Percentiles rank a stretch among this genome's conserved stretches.
Conservation (phyloP, 495 filamentous ascomycete species). For the Xylaria intraflava region DNA sequence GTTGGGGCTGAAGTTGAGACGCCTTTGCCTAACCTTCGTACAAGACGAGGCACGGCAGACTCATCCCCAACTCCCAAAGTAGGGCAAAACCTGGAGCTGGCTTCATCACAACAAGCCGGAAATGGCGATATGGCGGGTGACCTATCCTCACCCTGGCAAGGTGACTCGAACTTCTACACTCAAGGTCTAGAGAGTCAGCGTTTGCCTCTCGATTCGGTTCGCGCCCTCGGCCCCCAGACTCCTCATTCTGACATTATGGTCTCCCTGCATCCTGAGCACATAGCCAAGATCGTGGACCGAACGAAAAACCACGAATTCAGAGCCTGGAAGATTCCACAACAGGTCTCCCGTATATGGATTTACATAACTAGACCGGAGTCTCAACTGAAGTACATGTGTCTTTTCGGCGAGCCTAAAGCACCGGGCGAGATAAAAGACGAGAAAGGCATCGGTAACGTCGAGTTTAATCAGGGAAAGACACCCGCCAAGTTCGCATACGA, state of each 20-base stretch:
- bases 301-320: conserved; percentile 41
- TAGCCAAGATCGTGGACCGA: conserved; percentile 34
- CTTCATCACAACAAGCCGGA: conserved; percentile 8
- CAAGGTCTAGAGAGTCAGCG: conserved; percentile 46
- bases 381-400: conserved; percentile 46
- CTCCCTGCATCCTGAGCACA: conserved; percentile 31
- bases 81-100: conserved; percentile 3
- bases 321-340: conserved; percentile 34
- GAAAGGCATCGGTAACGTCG: conserved; percentile 37
- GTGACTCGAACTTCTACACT: conserved; percentile 30
- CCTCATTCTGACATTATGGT: conserved; percentile 43
- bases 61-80: not conserved
- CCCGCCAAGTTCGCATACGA: conserved; percentile 37
- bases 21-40: not conserved
- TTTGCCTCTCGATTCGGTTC: conserved; percentile 37
- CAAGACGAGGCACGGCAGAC: not conserved
- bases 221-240: conserved; percentile 39
- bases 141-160: conserved; percentile 13
- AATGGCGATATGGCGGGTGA: conserved; percentile 3
- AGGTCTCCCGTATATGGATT: conserved; percentile 43
- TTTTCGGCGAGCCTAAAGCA: conserved; percentile 30
- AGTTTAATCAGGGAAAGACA: conserved; percentile 38
- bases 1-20: not conserved
- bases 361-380: conserved; percentile 32
- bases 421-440: conserved; percentile 36